phyloP scores from a whole-genome alignment of 2,329 filamentous ascomycete species.

The Fusarium graminum region DNA sequence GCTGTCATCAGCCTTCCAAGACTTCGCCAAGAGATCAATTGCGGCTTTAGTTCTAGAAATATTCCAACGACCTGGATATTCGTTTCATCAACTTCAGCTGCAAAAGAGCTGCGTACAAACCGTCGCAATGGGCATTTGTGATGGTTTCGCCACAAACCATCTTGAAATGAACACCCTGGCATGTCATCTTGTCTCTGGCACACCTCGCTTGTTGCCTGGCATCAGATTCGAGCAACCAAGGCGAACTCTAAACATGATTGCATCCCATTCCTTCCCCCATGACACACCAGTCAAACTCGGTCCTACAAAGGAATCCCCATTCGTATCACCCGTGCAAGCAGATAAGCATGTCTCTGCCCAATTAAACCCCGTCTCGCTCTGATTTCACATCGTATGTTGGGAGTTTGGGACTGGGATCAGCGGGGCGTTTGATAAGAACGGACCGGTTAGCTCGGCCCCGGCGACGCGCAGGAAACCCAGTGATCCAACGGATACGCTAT shows the following conservation, averaged over 20 bases:
- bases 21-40: slow-evolving; percentile 27
- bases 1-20: slow-evolving; percentile 14
- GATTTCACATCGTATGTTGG: slow-evolving; percentile 8
- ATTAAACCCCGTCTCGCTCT: slow-evolving; percentile 4
- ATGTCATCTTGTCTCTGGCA: neutral
- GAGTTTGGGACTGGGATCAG: slow-evolving; percentile 22
- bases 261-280: slow-evolving; percentile 15
- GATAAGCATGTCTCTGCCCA: slow-evolving; percentile 12
- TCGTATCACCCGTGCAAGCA: slow-evolving; percentile 4
- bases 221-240: neutral
- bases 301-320: slow-evolving; percentile 8
- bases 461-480: neutral
- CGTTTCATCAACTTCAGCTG: neutral
- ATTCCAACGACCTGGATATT: neutral
- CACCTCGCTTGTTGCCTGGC: neutral
- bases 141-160: neutral
- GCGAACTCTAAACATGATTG: slow-evolving; percentile 20
- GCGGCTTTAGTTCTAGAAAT: slow-evolving; percentile 27
- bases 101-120: neutral
- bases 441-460: slow-evolving; percentile 29
- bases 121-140: too few relatives aligned
- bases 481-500: slow-evolving; percentile 17
- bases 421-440: slow-evolving; percentile 28
- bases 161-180: neutral
- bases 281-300: slow-evolving; percentile 5